Evolutionary conservation across 1,139 yeast genomes (phyloP), one percentile per base, ranked within the genome.

Genomic region (Candida pseudoviswanathii): DNA sequence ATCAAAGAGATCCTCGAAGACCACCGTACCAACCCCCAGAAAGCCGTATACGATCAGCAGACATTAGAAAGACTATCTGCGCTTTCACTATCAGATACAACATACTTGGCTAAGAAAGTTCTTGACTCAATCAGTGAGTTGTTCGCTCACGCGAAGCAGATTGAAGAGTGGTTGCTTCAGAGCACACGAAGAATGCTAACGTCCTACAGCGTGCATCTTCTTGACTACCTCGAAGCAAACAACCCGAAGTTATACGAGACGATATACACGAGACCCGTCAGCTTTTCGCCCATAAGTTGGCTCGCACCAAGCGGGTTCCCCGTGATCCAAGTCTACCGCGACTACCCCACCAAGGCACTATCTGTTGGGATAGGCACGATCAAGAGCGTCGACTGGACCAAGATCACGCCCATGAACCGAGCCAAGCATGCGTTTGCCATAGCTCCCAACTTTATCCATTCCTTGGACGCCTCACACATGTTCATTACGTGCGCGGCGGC

Each of bases 401-500:
- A 46, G 11, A 16, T 55, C 3, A 60, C 69, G 0, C 64, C 67
- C 1, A 60, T 74, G 31, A 66, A 72, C 53, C 45, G 53, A n/a
- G 46, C 54, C 36, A 72, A 68, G 49, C 79, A 74, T 51, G 36
- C 65, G 45, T 70, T 68, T 53, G 79, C 70, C 3, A 63, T 76
- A 5, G 78, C 80, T 0, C 80, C 81, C 1, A 76, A 76, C 52
- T 76, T 70, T 53, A 71, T 76, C 45, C 81, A 76, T 55, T 74
- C 79, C 3, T 51, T 75, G 10, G 80, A 75, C 53, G 68, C 80
- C 0, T 59, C 67, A 1, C 80, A 75, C 54, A 63, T 75, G 67
- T 54, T 65, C 32, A 66, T 74, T 70, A 72, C 79, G 0, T 63
- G 72, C 33, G 47, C 64, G 26, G 64, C 61, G 3, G 67, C 71